These are phyloP conservation scores for Silene conica DNA, from an alignment of 148 eudicot species.

Conservation along the genomic window DNA sequence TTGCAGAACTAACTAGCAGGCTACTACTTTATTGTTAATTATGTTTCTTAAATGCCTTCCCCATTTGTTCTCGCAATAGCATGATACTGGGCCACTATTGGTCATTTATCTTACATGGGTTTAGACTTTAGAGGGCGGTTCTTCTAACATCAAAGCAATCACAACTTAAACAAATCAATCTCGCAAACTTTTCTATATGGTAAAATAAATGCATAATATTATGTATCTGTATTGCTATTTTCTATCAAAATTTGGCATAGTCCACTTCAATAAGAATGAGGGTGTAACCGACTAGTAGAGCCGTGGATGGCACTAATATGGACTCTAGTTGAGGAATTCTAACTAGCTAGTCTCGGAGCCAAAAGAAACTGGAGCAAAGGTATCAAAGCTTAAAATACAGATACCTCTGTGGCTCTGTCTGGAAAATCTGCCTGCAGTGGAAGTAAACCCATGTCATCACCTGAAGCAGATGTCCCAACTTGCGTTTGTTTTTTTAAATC, in stretches of 20 bases:
- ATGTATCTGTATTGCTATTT: slow-evolving; percentile 23
- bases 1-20: not conserved
- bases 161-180: not conserved
- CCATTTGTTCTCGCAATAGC: not conserved
- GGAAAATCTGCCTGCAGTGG: slow-evolving; percentile 7
- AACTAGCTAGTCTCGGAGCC: slow-evolving; percentile 11
- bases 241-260: slow-evolving; percentile 27
- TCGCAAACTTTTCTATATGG: slow-evolving; percentile 2
- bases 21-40: not conserved
- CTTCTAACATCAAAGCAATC: not conserved
- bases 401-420: not conserved
- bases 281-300: not conserved
- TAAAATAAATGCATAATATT: slow-evolving; percentile 8
- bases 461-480: slow-evolving; percentile 12
- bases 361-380: slow-evolving; percentile 6
- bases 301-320: slow-evolving; percentile 18
- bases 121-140: not conserved
- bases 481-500: not conserved
- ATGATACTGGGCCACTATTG: not conserved
- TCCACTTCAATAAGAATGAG: not conserved
- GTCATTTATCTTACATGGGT: too few relatives aligned
- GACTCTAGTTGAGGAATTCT: slow-evolving; percentile 13
- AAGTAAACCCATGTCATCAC: slow-evolving; percentile 4
- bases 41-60: not conserved
- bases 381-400: slow-evolving; percentile 7